A percentile compares a stretch with the other conserved stretches of the same genome.
Conservation (phyloP, 1,284 basidiomycete species). For the Austroboletus niveus region DNA sequence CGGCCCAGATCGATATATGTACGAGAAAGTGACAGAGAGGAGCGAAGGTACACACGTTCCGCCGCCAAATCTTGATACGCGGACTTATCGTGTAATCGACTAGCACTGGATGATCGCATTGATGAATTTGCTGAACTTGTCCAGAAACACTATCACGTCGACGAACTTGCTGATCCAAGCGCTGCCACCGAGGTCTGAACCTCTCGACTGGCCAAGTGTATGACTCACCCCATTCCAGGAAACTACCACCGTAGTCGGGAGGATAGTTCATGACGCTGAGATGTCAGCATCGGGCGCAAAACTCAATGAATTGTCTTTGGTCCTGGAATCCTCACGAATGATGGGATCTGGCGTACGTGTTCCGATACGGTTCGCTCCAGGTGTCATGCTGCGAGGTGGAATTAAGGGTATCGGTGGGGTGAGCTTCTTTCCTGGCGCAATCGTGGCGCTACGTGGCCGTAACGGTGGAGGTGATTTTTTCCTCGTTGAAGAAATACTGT, state of each 20-base stretch:
- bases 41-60: conserved; percentile 61
- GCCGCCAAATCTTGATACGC: background rate
- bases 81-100: background rate
- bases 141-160: conserved; percentile 63
- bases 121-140: conserved; percentile 79
- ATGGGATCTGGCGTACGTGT: conserved; percentile 73
- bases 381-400: conserved; percentile 66
- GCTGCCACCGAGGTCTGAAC: conserved; percentile 64
- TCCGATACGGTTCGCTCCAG: conserved; percentile 66
- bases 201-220: background rate
- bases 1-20: conserved; percentile 84
- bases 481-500: conserved; percentile 78
- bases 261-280: conserved; percentile 76
- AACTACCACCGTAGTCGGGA: conserved; percentile 74
- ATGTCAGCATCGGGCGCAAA: conserved; percentile 52
- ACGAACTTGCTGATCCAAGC: conserved; percentile 76
- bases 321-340: conserved; percentile 80
- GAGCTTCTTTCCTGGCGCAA: conserved; percentile 86
- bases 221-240: conserved; percentile 45
- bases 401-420: conserved; percentile 63
- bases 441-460: conserved; percentile 84
- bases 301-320: conserved; percentile 70
- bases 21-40: conserved; percentile 81
- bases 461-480: conserved; percentile 92
- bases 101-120: conserved; percentile 81